These are phyloP conservation scores for Catunica adiposa DNA, from an alignment of 2,329 filamentous ascomycete genomes.

Conservation along the genomic window DNA sequence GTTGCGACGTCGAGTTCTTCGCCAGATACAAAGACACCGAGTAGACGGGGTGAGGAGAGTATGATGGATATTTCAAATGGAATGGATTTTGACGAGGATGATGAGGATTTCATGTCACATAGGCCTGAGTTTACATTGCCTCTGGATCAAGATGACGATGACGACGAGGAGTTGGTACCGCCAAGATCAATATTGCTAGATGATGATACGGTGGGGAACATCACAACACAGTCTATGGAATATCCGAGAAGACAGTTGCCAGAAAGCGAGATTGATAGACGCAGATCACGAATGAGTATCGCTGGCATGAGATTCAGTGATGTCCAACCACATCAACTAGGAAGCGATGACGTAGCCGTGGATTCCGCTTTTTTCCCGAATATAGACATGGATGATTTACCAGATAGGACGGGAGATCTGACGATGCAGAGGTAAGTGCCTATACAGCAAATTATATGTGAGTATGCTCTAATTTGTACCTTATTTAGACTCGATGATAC, in stretches of 20 bases:
- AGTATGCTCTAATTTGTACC: not conserved
- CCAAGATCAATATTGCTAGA: constrained; percentile 39
- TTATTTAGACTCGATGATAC: constrained; percentile 23
- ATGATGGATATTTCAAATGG: constrained; percentile 10
- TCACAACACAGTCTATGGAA: constrained; percentile 43
- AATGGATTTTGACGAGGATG: constrained; percentile 23
- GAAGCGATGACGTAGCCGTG: constrained; percentile 27
- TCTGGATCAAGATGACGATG: constrained; percentile 30
- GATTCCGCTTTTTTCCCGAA: constrained; percentile 38
- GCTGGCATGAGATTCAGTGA: constrained; percentile 39
- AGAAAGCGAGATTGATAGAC: constrained; percentile 26
- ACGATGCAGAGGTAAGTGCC: constrained; percentile 28
- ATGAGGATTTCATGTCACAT: constrained; percentile 33
- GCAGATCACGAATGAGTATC: constrained; percentile 37
- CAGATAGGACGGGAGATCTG: constrained; percentile 24
- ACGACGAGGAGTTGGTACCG: constrained; percentile 34
- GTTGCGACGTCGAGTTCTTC: constrained; percentile 34
- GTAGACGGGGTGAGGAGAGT: constrained; percentile 18
- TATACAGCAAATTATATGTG: too few species aligned
- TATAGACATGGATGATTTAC: constrained; percentile 27
- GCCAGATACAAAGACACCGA: constrained; percentile 12
- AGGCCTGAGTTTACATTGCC: constrained; percentile 40
- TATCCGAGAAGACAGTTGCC: constrained; percentile 35
- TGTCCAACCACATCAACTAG: constrained; percentile 21
- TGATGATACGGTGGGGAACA: constrained; percentile 35